These are phyloP conservation scores for Penicillium samsonianum DNA, from an alignment of 495 filamentous ascomycete genomes.

Conservation along the genomic window DNA sequence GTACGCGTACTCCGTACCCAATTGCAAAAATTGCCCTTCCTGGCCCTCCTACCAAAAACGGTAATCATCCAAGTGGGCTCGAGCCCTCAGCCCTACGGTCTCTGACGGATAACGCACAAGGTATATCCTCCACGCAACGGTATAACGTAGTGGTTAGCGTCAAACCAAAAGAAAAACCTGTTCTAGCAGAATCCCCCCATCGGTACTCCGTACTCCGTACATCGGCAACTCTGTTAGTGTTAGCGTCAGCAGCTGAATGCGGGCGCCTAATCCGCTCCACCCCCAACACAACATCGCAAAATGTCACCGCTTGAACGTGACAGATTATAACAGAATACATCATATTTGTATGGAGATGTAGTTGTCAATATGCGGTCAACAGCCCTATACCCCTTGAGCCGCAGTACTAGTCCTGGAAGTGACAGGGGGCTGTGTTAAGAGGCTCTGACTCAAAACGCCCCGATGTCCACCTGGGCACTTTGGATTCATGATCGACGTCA, in stretches of 20 bases:
- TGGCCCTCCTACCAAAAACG: neutral
- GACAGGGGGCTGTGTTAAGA: neutral
- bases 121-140: no score
- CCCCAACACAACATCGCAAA: neutral
- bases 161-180: neutral
- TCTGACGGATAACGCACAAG: neutral
- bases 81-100: constrained; percentile 1
- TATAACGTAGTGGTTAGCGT: no score
- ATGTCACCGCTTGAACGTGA: neutral
- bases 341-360: neutral
- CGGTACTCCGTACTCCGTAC: no score
- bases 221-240: neutral
- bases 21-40: no score
- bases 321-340: neutral
- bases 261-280: constrained; percentile 24
- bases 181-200: constrained; percentile 1
- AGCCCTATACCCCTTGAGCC: neutral
- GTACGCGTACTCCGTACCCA: no score
- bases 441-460: neutral
- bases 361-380: constrained; percentile 1
- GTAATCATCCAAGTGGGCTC: neutral
- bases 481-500: neutral
- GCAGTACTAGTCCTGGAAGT: neutral
- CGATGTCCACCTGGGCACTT: neutral
- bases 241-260: constrained; percentile 33